Evolutionary conservation across 2,329 filamentous ascomycete species (phyloP).

Genomic region (Colletotrichum cordylinicola): DNA sequence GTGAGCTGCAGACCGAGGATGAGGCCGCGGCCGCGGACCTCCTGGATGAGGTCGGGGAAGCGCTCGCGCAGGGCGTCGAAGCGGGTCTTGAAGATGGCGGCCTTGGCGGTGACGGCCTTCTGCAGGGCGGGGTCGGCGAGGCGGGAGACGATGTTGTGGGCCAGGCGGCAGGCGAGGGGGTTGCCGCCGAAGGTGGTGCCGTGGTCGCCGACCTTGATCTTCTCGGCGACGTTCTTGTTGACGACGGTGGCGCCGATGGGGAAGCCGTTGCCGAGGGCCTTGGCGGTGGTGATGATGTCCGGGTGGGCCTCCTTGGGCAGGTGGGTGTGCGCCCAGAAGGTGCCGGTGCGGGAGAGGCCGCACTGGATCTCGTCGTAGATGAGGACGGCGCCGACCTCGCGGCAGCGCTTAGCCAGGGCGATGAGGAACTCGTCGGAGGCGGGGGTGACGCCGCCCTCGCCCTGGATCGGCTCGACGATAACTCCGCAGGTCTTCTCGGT

Average conservation of each 20-base stretch:
- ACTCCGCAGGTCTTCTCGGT: conserved; percentile 91
- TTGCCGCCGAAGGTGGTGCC: conserved; percentile 96
- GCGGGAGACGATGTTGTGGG: conserved; percentile 82
- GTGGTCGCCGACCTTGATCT: conserved; percentile 74
- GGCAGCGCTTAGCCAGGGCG: conserved; percentile 83
- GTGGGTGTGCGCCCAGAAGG: conserved; percentile 84
- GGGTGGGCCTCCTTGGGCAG: conserved; percentile 84
- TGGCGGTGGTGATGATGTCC: conserved; percentile 92
- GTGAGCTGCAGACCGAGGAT: conserved; percentile 87
- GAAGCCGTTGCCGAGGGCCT: conserved; percentile 95
- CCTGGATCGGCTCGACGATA: conserved; percentile 96
- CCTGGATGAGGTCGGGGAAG: conserved; percentile 74
- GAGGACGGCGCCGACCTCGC: conserved; percentile 84
- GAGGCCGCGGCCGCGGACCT: conserved; percentile 83
- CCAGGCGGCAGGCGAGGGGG: conserved; percentile 82
- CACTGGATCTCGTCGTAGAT: conserved; percentile 99
- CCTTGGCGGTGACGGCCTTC: conserved; percentile 71
- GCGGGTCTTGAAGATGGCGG: conserved; percentile 50
- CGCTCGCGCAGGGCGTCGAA: conserved; percentile 52
- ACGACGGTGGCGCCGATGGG: conserved; percentile 79
- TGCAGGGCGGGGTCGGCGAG: conserved; percentile 77
- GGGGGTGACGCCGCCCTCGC: conserved; percentile 90
- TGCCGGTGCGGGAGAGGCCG: conserved; percentile 85
- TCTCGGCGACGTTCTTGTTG: conserved; percentile 44
- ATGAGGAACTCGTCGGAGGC: conserved; percentile 83